These are phyloP conservation scores for Tremella fuciformis DNA, from an alignment of 768 basidiomycete genomes.

Conservation along the genomic window DNA sequence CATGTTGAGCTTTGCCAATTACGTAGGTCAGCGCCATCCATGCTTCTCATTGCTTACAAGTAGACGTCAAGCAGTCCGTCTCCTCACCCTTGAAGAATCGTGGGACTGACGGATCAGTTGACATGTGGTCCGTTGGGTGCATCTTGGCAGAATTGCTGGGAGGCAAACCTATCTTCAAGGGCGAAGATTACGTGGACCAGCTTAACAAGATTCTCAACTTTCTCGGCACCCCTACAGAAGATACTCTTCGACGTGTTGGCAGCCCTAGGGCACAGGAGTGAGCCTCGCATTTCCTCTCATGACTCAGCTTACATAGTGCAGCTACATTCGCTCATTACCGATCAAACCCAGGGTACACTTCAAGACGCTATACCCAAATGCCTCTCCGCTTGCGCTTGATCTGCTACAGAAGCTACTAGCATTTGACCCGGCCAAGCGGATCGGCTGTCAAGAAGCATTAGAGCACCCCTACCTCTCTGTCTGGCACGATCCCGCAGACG, in stretches of 20 bases:
- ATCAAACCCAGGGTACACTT: conserved; percentile 95
- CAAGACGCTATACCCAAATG: conserved; percentile 84
- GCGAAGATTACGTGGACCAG: conserved; percentile 81
- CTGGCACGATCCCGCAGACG: conserved; percentile 97
- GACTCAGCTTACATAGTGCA: neutral
- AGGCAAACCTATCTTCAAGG: conserved; percentile 54
- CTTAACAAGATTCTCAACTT: conserved; percentile 97
- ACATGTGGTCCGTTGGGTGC: conserved; percentile 57
- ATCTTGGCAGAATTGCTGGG: conserved; percentile 57
- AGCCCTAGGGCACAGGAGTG: conserved; percentile 68
- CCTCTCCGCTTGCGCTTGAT: conserved; percentile 91
- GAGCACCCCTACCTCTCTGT: conserved; percentile 85
- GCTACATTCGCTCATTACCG: conserved; percentile 92
- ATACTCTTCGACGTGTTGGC: conserved; percentile 91
- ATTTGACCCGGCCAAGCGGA: conserved; percentile 94
- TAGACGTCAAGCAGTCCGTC: conserved; percentile 54
- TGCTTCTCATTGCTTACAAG: conserved; percentile 9
- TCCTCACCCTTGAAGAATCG: no score
- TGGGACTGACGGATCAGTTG: conserved; percentile 54
- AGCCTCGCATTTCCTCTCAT: conserved; percentile 9
- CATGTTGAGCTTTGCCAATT: conserved; percentile 71
- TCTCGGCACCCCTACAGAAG: conserved; percentile 95
- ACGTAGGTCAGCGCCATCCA: conserved; percentile 55
- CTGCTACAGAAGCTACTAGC: conserved; percentile 84
- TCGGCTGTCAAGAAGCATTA: conserved; percentile 92